Evolutionary conservation across 106 monocot genomes (phyloP).

Genomic region (Dioscorea alata): DNA sequence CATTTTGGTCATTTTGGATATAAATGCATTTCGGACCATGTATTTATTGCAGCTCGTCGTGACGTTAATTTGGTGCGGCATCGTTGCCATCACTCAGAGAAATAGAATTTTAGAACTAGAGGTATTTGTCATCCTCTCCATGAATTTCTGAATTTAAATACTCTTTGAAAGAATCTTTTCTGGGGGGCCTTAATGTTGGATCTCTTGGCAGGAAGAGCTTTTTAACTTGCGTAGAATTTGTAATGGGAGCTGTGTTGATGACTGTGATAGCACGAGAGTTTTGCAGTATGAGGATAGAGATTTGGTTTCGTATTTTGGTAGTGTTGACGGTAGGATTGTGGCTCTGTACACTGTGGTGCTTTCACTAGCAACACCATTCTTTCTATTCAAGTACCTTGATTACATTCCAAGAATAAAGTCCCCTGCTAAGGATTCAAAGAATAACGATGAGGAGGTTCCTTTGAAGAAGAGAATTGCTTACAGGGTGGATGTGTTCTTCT

Average conservation of each 20-base stretch:
- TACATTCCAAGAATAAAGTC: conserved; percentile 33
- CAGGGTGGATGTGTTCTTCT: conserved; percentile 88
- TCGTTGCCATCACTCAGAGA: conserved; percentile 40
- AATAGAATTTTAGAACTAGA: conserved; percentile 46
- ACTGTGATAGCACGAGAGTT: not conserved
- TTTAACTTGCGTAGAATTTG: conserved; percentile 33
- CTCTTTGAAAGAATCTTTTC: not conserved
- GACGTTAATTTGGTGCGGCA: conserved; percentile 17
- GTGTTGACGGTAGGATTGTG: conserved; percentile 27
- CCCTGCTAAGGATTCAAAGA: conserved; percentile 13
- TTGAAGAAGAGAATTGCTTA: conserved; percentile 93
- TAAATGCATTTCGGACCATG: not conserved
- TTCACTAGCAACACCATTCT: conserved; percentile 39
- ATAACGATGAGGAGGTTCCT: conserved; percentile 61
- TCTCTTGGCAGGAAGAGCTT: conserved; percentile 46
- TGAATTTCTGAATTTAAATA: not conserved
- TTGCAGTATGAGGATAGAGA: conserved; percentile 15
- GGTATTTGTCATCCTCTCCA: conserved; percentile 18
- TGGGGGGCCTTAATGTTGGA: not conserved
- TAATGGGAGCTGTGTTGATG: conserved; percentile 4
- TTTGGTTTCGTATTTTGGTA: conserved; percentile 17
- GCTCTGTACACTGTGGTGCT: conserved; percentile 42
- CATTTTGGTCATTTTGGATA: not conserved
- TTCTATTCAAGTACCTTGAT: conserved; percentile 53
- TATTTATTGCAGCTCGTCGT: conserved; percentile 46